Base-by-base conservation (phyloP, 257 asterid genomes). In the Solanum okadae region DNA sequence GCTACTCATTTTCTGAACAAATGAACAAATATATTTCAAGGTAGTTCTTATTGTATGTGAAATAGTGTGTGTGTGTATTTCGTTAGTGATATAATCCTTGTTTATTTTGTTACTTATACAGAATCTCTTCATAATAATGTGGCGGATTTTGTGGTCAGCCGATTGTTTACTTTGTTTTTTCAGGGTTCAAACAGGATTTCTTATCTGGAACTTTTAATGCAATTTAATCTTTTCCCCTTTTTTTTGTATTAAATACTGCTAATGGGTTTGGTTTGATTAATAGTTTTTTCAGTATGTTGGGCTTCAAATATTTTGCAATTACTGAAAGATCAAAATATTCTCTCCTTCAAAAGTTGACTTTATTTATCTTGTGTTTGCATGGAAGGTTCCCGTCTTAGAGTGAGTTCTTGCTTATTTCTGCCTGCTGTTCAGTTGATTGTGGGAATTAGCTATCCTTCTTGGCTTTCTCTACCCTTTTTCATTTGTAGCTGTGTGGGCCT, bases 371-470 rank as follows among this genome's bases (percentile, higher is more conserved):
- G 14, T 70, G 34, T 90, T 84, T 87, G 87, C 88, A 87, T 91
- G 88, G 87, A 92, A 97, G 99, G 99, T 93, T 93, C 96, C 91
- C 99, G 93, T 89, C 95, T 97, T 91, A 96, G 99, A 95, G 92
- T 97, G 90, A 94, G 93, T 86, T 95, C 95, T 88, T 97, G 98
- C 95, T 94, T 97, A 87, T 89, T 97, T 90, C 96, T 97, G 93
- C 99, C 99, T 87, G 99, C 93, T 83, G 93, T 97, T 94, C 99
- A 97, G 95, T 91, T 97, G 94, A 95, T 92, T 87, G 94, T 92
- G 59, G 99, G 99, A 90, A 97, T 97, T 90, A 95, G 99, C 95
- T 92, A 95, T 88, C 99, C 99, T 75, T 97, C 99, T 90, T 97
- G 99, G 99, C 96, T 97, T 90, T 97, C 98, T 67, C 91, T 97